phyloP scores from a whole-genome alignment of 2,329 filamentous ascomycete genomes.

The Verticillium dahliae region DNA sequence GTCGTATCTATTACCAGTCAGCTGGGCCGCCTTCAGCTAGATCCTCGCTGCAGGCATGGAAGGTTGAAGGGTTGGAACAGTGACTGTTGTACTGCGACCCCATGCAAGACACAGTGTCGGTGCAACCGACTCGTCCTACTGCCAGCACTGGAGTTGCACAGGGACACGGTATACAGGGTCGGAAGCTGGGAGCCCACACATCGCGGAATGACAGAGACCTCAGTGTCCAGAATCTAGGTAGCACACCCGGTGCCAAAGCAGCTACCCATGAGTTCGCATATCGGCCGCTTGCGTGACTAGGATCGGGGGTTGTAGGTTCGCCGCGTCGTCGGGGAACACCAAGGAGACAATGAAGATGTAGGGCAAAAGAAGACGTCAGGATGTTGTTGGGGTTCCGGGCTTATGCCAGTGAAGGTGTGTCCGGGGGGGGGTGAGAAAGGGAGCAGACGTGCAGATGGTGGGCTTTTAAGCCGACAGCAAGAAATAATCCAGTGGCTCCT shows the following conservation, averaged over 20 bases:
- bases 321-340: not conserved
- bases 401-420: not conserved
- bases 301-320: not conserved
- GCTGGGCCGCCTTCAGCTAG: constrained; percentile 8
- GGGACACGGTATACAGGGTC: constrained; percentile 30
- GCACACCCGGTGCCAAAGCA: constrained; percentile 25
- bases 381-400: not conserved
- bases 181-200: constrained; percentile 23
- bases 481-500: not conserved
- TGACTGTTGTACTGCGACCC: not conserved
- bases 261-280: constrained; percentile 24
- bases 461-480: not conserved
- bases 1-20: constrained; percentile 40
- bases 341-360: not conserved
- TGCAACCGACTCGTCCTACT: constrained; percentile 32
- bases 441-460: not conserved
- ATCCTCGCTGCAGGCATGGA: not conserved
- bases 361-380: not conserved
- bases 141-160: constrained; percentile 39
- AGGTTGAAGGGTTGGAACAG: not conserved
- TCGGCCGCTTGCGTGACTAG: constrained; percentile 1
- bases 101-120: constrained; percentile 23
- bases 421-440: not conserved
- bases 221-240: not conserved
- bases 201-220: not conserved